Percentiles rank a stretch among this genome's conserved stretches.
Evolutionary conservation across 345 rosid species (phyloP).

Genomic region (Rubroshorea leprosula): DNA sequence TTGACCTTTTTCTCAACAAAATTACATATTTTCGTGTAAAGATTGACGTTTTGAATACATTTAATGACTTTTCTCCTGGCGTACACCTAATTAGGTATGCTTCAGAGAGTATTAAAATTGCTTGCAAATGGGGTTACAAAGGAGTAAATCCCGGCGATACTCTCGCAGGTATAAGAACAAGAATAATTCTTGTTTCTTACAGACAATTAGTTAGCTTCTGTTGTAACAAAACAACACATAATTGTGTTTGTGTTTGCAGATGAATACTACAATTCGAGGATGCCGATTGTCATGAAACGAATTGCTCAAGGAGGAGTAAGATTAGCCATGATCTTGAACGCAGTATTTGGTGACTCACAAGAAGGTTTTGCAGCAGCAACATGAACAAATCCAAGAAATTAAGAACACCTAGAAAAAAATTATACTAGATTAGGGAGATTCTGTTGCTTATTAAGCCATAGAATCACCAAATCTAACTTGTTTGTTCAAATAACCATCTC

Average conservation of each 20-base stretch:
- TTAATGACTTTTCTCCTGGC: neutral
- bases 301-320: conserved; percentile 91
- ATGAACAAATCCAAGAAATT: conserved; percentile 8
- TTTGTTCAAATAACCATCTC: neutral
- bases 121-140: conserved; percentile 92
- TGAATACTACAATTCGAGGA: conserved; percentile 80
- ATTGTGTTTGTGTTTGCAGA: conserved; percentile 35
- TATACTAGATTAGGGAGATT: too few species aligned
- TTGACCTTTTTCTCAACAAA: too few species aligned
- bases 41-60: neutral
- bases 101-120: conserved; percentile 64
- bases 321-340: conserved; percentile 78
- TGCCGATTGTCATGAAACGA: conserved; percentile 87
- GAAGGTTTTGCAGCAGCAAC: conserved; percentile 46
- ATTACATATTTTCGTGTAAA: neutral
- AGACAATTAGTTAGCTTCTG: neutral
- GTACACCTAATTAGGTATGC: conserved; percentile 48
- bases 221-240: conserved; percentile 10
- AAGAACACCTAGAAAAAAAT: too few species aligned
- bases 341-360: conserved; percentile 39
- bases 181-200: neutral
- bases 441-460: too few species aligned
- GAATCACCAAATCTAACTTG: neutral
- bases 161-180: conserved; percentile 42
- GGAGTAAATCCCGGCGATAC: conserved; percentile 66